These are phyloP conservation scores for Lachnum nothofagi DNA, from an alignment of 2,329 filamentous ascomycete genomes.

Conservation along the genomic window DNA sequence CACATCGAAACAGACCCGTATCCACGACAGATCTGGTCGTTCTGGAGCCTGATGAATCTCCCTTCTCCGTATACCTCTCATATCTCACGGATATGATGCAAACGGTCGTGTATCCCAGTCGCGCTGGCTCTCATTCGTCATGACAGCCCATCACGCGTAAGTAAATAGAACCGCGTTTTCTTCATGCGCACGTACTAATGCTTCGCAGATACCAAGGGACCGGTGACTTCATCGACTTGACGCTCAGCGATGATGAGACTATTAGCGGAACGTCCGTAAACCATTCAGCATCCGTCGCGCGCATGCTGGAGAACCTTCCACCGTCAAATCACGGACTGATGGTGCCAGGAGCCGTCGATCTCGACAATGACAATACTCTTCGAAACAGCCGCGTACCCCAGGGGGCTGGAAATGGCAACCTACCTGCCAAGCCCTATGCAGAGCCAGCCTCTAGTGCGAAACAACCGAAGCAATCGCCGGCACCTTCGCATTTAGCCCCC, in stretches of 20 bases:
- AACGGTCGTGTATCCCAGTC: not conserved
- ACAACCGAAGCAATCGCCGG: not conserved
- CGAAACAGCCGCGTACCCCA: not conserved
- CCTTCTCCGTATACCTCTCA: not conserved
- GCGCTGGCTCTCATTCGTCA: not conserved
- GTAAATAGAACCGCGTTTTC: not conserved
- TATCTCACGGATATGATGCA: not conserved
- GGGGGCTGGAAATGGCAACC: not conserved
- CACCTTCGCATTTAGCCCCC: too few relatives aligned
- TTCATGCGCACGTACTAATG: not conserved
- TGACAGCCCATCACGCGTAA: not conserved
- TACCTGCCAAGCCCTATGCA: not conserved
- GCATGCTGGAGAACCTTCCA: not conserved
- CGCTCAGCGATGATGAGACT: constrained; percentile 9
- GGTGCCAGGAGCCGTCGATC: not conserved
- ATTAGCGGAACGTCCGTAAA: not conserved
- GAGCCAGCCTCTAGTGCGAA: not conserved
- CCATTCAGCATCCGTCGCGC: not conserved
- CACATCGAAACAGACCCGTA: not conserved
- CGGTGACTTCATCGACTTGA: constrained; percentile 7
- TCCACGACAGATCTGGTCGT: not conserved
- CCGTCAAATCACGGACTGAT: constrained; percentile 1
- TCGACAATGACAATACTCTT: not conserved
- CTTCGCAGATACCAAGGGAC: not conserved
- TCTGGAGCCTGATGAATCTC: too few relatives aligned